Base-by-base conservation (phyloP, 495 filamentous ascomycete genomes). In the Ascodesmis nigricans region DNA sequence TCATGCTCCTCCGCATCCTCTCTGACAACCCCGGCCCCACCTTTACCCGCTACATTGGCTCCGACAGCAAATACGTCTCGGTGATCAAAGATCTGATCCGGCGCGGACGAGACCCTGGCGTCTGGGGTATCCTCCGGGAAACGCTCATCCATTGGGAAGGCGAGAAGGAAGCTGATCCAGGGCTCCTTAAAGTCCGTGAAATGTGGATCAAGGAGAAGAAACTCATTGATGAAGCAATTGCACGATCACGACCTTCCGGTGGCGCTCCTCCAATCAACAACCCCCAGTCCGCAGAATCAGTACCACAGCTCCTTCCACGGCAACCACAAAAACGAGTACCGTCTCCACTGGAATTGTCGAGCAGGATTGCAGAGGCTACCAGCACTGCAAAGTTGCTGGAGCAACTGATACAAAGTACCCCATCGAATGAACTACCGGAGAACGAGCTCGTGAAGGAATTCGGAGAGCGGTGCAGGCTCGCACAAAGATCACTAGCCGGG, bases 381-480 rank as follows among this genome's bases (percentile, higher is more conserved):
- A 91, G 78, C 2, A 81, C 79, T 2, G 82, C 83, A 3, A 83
- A 81, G 46, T 67, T 99, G 14, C 73, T 99, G 8, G 66, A 75
- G 21, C 87, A 99, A 53, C 71, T 91, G 10, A 68, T 91, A 0
- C 75, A 81, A 42, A 76, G 70, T 9, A 92, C 84, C 0, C 73
- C 82, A 0, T 61, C 75, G 0, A 49, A 58, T 2, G 84, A 95
- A 52, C 51, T 93, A 4, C 64, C 77, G 10, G 50, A 53, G 17
- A 83, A 87, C 49, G 90, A 95, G 10, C 63, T 99, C 5, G 71
- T 95, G 52, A 73, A 71, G 43, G 87, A 99, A 55, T 99, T 99
- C 49, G 65, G 69, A 21, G 77, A 91, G 44, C 78, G 87, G 5
- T 95, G 83, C 47, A 67, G 71, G 36, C 63, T 67, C 24, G 83